Conservation (phyloP, 331 rosid species). For the Acacia concinna region DNA sequence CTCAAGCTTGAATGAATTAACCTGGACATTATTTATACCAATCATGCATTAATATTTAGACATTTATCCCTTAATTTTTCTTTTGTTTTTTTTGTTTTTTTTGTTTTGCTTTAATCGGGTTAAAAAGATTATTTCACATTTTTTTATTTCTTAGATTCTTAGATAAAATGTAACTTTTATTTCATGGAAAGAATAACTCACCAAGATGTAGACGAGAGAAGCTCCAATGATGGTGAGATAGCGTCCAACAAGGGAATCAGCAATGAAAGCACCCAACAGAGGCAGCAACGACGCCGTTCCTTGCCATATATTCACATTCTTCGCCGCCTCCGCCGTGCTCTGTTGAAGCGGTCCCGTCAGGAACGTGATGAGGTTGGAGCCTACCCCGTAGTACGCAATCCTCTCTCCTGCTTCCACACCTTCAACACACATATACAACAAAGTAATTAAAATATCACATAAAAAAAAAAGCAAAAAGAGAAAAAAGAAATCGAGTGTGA, state of each 20-base stretch:
- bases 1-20: no score
- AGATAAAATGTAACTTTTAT: no score
- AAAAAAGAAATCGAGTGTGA: background rate
- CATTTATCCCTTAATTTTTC: no score
- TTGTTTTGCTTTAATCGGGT: no score
- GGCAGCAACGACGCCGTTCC: constrained; percentile 41
- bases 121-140: no score
- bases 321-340: background rate
- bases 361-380: background rate
- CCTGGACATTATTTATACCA: no score
- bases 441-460: background rate
- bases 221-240: constrained; percentile 37
- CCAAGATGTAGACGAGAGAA: constrained; percentile 44
- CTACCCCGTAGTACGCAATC: background rate
- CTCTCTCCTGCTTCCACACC: background rate
- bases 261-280: constrained; percentile 44
- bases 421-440: background rate
- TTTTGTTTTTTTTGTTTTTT: no score
- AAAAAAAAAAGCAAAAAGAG: no score
- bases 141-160: no score
- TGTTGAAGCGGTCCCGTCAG: background rate
- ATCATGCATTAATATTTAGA: no score
- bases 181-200: background rate
- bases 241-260: constrained; percentile 50
- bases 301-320: background rate